Percentiles rank a stretch among this genome's conserved stretches.
Evolutionary conservation across 192 early-diverging fungal genomes (phyloP).

Genomic region (Coemansia sp.): DNA sequence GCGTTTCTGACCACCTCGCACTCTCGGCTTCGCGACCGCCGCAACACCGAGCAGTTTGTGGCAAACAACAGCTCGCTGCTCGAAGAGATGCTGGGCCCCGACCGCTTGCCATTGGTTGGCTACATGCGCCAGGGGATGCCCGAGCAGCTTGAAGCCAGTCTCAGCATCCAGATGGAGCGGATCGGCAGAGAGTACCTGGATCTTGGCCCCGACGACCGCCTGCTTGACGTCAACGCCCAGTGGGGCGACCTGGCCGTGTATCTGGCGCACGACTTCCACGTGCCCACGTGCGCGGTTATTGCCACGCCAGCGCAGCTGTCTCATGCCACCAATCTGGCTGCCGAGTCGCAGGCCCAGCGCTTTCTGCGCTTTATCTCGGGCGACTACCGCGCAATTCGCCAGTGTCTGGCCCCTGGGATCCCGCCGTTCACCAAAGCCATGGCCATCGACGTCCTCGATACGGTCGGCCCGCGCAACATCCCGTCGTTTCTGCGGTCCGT

Average conservation of each 20-base stretch:
- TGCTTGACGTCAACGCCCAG: slow-evolving; percentile 39
- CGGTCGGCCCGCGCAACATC: slow-evolving; percentile 30
- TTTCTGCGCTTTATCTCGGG: slow-evolving; percentile 40
- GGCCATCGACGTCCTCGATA: slow-evolving; percentile 42
- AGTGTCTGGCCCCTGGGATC: slow-evolving; percentile 31
- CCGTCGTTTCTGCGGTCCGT: slow-evolving; percentile 26
- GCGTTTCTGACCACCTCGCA: slow-evolving; percentile 22
- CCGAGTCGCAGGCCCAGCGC: slow-evolving; percentile 38
- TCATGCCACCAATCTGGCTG: slow-evolving; percentile 38
- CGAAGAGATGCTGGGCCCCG: slow-evolving; percentile 41
- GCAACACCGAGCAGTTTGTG: slow-evolving; percentile 24
- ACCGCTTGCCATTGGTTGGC: slow-evolving; percentile 43
- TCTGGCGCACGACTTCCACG: slow-evolving; percentile 32
- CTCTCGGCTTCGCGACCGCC: slow-evolving; percentile 18
- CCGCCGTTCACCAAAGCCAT: slow-evolving; percentile 45
- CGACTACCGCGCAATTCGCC: slow-evolving; percentile 39
- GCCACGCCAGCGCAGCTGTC: slow-evolving; percentile 37
- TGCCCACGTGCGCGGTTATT: slow-evolving; percentile 34
- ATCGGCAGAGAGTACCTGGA: slow-evolving; percentile 44
- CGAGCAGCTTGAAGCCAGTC: slow-evolving; percentile 22
- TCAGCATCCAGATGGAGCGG: slow-evolving; percentile 37
- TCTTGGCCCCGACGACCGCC: slow-evolving; percentile 41
- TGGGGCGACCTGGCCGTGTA: slow-evolving; percentile 53
- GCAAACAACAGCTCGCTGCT: slow-evolving; percentile 41
- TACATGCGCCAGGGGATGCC: slow-evolving; percentile 44